Evolutionary conservation across 2,329 filamentous ascomycete species (phyloP).

Genomic region (Colletotrichum echinochloae): DNA sequence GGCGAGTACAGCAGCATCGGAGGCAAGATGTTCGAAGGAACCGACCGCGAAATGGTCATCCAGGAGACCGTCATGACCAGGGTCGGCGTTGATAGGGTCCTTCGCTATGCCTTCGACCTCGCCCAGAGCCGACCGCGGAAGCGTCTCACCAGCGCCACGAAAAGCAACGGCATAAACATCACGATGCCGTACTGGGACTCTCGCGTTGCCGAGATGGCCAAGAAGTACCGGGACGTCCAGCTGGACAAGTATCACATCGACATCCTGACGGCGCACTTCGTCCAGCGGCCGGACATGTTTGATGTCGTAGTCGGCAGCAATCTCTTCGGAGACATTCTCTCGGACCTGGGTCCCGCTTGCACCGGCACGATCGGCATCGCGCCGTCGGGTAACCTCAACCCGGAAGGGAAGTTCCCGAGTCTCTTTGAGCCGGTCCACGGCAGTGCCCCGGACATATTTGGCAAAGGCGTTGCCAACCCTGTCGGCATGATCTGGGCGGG

Average conservation of each 20-base stretch:
- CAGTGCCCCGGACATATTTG: constrained; percentile 78
- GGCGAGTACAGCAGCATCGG: constrained; percentile 76
- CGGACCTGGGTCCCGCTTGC: constrained; percentile 76
- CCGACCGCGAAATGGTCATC: constrained; percentile 70
- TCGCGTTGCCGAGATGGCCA: constrained; percentile 64
- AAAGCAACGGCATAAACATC: constrained; percentile 74
- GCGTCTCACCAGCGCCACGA: constrained; percentile 72
- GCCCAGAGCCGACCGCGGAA: constrained; percentile 68
- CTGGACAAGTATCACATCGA: constrained; percentile 76
- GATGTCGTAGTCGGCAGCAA: constrained; percentile 76
- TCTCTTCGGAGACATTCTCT: constrained; percentile 74
- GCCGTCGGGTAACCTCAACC: constrained; percentile 76
- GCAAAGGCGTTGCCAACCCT: constrained; percentile 78
- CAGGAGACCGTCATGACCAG: constrained; percentile 74
- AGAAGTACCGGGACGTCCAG: constrained; percentile 70
- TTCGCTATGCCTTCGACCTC: constrained; percentile 73
- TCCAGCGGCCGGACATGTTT: constrained; percentile 67
- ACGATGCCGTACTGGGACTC: constrained; percentile 79
- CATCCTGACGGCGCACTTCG: constrained; percentile 75
- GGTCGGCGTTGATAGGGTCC: constrained; percentile 67
- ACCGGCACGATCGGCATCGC: constrained; percentile 80
- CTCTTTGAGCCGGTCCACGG: constrained; percentile 81
- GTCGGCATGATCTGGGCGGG: constrained; percentile 78
- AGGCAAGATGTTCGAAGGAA: constrained; percentile 68
- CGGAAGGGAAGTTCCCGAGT: constrained; percentile 63